phyloP scores from a whole-genome alignment of 805 yeast genomes.

The Saturnispora mendoncae region DNA sequence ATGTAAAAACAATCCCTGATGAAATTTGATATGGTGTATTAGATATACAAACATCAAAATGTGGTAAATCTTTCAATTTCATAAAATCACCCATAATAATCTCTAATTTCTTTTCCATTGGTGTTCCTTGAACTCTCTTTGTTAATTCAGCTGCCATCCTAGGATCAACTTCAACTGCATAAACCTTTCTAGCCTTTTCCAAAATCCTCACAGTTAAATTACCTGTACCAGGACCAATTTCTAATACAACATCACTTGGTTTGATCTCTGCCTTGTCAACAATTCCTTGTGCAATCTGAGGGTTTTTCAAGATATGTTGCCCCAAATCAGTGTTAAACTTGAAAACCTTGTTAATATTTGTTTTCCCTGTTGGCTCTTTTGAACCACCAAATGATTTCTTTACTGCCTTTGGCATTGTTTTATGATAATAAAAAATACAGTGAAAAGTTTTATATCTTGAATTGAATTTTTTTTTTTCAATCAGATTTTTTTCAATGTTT shows the following conservation, averaged over 20 bases:
- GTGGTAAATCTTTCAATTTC: slow-evolving; percentile 81
- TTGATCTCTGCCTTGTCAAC: slow-evolving; percentile 91
- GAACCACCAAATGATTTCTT: slow-evolving; percentile 47
- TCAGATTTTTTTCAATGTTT: no score
- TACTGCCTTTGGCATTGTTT: slow-evolving; percentile 50
- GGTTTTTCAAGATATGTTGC: slow-evolving; percentile 94
- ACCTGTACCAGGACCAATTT: slow-evolving; percentile 99
- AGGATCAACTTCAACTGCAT: slow-evolving; percentile 98
- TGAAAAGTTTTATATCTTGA: slow-evolving; percentile 1
- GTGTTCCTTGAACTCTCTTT: slow-evolving; percentile 96
- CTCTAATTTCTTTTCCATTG: slow-evolving; percentile 83
- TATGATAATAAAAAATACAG: no score
- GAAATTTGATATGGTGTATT: slow-evolving; percentile 98
- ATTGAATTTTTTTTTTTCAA: slow-evolving; percentile 4
- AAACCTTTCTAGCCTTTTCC: slow-evolving; percentile 88
- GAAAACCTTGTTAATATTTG: slow-evolving; percentile 74
- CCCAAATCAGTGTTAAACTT: slow-evolving; percentile 96
- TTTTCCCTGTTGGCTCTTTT: slow-evolving; percentile 43
- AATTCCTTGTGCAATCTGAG: slow-evolving; percentile 94
- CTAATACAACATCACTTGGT: slow-evolving; percentile 88
- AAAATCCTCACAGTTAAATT: slow-evolving; percentile 87
- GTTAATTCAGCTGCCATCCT: slow-evolving; percentile 98
- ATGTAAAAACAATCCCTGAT: slow-evolving; percentile 89
- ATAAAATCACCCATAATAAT: slow-evolving; percentile 91
- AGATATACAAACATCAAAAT: slow-evolving; percentile 91